Percentiles rank a stretch among this genome's conserved stretches.
Evolutionary conservation across 768 basidiomycete genomes (phyloP).

Genomic region (Leccinum arenicola): DNA sequence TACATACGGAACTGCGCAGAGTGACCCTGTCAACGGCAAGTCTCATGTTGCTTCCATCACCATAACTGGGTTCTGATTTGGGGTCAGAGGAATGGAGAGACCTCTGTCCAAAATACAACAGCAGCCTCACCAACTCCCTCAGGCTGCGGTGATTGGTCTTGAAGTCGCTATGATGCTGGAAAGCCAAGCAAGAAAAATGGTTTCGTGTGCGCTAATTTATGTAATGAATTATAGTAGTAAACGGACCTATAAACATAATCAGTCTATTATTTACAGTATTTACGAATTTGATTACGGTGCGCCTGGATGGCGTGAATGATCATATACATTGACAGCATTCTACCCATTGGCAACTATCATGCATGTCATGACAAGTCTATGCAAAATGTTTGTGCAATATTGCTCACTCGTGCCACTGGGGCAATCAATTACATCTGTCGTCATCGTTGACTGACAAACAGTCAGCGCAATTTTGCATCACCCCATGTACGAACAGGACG

Average conservation of each 20-base stretch:
- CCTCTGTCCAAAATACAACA: constrained; percentile 16
- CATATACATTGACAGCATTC: no score
- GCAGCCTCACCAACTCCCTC: neutral
- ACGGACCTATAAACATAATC: neutral
- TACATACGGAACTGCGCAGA: constrained; percentile 19
- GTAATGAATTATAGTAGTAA: neutral
- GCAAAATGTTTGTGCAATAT: no score
- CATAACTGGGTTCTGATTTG: neutral
- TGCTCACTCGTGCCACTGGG: no score
- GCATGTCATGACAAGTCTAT: no score
- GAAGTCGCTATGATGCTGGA: neutral
- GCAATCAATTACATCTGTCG: no score
- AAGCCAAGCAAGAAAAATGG: neutral
- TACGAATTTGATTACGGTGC: no score
- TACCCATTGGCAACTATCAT: no score
- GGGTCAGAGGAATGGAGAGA: constrained; percentile 14
- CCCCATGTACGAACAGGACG: no score
- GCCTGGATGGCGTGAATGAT: no score
- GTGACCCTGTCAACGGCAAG: neutral
- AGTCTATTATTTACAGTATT: neutral
- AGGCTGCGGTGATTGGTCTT: neutral
- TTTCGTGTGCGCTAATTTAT: neutral
- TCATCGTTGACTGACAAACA: no score
- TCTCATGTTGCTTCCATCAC: neutral
- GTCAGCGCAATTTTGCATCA: no score